Evolutionary conservation across 768 basidiomycete species (phyloP).

Genomic region (Mycena albidolilacea): DNA sequence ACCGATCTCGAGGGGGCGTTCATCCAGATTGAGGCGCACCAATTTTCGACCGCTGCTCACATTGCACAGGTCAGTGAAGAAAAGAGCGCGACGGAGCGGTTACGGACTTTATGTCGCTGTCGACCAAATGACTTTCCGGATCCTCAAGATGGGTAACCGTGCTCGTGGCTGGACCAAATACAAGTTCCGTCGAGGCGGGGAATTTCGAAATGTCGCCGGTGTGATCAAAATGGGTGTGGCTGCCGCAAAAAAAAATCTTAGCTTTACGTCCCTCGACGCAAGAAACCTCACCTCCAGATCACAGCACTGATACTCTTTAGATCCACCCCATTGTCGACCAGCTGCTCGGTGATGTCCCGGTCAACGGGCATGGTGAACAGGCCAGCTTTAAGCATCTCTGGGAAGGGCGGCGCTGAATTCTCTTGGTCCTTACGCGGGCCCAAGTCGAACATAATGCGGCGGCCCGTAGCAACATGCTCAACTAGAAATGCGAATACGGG

Average conservation of each 20-base stretch:
- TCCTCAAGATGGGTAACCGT: slow-evolving; percentile 13
- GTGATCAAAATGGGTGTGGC: slow-evolving; percentile 42
- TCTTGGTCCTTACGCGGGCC: slow-evolving; percentile 37
- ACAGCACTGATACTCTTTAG: slow-evolving; percentile 34
- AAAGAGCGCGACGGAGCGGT: background rate
- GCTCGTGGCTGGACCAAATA: slow-evolving; percentile 33
- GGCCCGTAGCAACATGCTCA: slow-evolving; percentile 27
- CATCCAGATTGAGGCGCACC: slow-evolving; percentile 26
- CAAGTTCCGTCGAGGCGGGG: slow-evolving; percentile 35
- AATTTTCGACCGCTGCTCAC: slow-evolving; percentile 36
- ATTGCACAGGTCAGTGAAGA: too few relatives aligned
- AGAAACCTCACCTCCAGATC: slow-evolving; percentile 39
- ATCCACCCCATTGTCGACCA: slow-evolving; percentile 28
- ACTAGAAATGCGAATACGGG: slow-evolving; percentile 42
- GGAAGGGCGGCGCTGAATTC: slow-evolving; percentile 19
- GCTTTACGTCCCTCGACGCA: too few relatives aligned
- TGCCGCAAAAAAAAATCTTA: background rate
- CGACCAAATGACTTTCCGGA: slow-evolving; percentile 32
- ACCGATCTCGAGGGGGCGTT: slow-evolving; percentile 35
- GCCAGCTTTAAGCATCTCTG: slow-evolving; percentile 4
- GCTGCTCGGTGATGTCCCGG: slow-evolving; percentile 34
- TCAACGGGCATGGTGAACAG: slow-evolving; percentile 16
- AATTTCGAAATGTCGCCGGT: slow-evolving; percentile 42
- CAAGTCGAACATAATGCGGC: slow-evolving; percentile 39
- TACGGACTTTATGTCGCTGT: slow-evolving; percentile 38